A percentile compares a stretch with the other conserved stretches of the same genome.
phyloP scores from a whole-genome alignment of 2,329 filamentous ascomycete species.

The Clarireedia monteithiana region DNA sequence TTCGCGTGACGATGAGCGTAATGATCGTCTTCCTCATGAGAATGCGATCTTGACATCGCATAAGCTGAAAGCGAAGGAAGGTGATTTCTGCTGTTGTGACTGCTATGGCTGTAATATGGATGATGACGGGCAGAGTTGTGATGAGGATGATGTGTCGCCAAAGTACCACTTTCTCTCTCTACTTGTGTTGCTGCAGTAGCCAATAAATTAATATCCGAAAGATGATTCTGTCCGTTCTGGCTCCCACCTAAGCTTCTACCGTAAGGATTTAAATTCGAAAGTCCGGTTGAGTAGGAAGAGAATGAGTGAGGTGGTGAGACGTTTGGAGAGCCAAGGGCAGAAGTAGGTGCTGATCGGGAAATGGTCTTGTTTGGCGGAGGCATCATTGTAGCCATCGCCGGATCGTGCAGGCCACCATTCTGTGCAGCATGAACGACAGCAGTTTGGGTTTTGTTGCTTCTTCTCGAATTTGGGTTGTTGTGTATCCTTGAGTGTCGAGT shows the following conservation, averaged over 20 bases:
- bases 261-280: slow-evolving; percentile 41
- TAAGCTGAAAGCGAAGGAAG: slow-evolving; percentile 61
- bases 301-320: slow-evolving; percentile 92
- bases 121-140: slow-evolving; percentile 44
- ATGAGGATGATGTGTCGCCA: slow-evolving; percentile 22
- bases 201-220: slow-evolving; percentile 48
- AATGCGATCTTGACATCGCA: slow-evolving; percentile 87
- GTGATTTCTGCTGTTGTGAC: slow-evolving; percentile 38
- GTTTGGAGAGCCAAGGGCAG: slow-evolving; percentile 84
- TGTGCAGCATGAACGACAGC: slow-evolving; percentile 39
- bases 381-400: slow-evolving; percentile 58
- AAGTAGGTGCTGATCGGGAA: slow-evolving; percentile 81
- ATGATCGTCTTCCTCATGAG: slow-evolving; percentile 72
- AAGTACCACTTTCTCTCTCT: slow-evolving; percentile 44
- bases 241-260: slow-evolving; percentile 37
- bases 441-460: slow-evolving; percentile 72
- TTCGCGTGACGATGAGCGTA: slow-evolving; percentile 70
- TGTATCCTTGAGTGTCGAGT: slow-evolving; percentile 97
- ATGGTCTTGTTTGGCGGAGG: slow-evolving; percentile 71
- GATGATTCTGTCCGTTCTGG: slow-evolving; percentile 27
- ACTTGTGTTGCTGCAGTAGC: slow-evolving; percentile 54
- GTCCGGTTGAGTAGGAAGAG: slow-evolving; percentile 54
- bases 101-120: slow-evolving; percentile 45
- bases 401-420: slow-evolving; percentile 43
- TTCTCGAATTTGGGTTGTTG: slow-evolving; percentile 94